These are phyloP conservation scores for Venturia pyrina DNA, from an alignment of 2,329 filamentous ascomycete genomes.

Conservation along the genomic window DNA sequence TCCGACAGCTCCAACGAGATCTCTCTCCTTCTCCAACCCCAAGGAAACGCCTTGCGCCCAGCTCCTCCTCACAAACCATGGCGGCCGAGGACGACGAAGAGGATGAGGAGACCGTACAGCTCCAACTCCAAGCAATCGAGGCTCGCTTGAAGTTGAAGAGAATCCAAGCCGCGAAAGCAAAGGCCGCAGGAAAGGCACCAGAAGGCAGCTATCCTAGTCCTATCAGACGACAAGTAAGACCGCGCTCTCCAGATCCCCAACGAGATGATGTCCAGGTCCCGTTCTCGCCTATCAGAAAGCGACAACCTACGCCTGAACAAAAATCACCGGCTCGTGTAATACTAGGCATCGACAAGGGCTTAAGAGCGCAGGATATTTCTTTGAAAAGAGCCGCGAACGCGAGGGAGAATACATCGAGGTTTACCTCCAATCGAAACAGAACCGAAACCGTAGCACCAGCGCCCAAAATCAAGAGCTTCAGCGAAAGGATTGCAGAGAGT, in stretches of 20 bases:
- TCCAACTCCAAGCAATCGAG: slow-evolving; percentile 82
- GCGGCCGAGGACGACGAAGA: slow-evolving; percentile 33
- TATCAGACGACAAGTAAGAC: not conserved
- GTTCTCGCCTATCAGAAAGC: slow-evolving; percentile 52
- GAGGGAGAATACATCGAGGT: slow-evolving; percentile 1
- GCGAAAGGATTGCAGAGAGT: slow-evolving; percentile 70
- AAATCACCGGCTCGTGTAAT: slow-evolving; percentile 70
- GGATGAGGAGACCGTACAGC: slow-evolving; percentile 79
- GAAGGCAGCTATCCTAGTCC: not conserved
- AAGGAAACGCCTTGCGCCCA: slow-evolving; percentile 22
- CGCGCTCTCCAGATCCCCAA: slow-evolving; percentile 18
- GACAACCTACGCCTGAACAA: slow-evolving; percentile 41
- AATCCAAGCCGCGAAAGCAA: slow-evolving; percentile 48
- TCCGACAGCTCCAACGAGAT: not conserved
- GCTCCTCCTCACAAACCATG: slow-evolving; percentile 9
- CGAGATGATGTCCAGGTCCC: slow-evolving; percentile 56
- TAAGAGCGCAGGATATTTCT: slow-evolving; percentile 72
- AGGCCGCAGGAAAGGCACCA: slow-evolving; percentile 26
- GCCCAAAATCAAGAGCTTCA: slow-evolving; percentile 53
- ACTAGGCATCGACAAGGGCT: slow-evolving; percentile 81
- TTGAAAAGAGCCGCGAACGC: slow-evolving; percentile 42
- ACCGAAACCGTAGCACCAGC: not conserved
- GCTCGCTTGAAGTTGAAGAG: slow-evolving; percentile 80
- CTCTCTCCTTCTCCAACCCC: slow-evolving; percentile 49
- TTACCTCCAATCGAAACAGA: not conserved